phyloP scores from a whole-genome alignment of 176 grass and related monocot species.

The Aegilops longissima region DNA sequence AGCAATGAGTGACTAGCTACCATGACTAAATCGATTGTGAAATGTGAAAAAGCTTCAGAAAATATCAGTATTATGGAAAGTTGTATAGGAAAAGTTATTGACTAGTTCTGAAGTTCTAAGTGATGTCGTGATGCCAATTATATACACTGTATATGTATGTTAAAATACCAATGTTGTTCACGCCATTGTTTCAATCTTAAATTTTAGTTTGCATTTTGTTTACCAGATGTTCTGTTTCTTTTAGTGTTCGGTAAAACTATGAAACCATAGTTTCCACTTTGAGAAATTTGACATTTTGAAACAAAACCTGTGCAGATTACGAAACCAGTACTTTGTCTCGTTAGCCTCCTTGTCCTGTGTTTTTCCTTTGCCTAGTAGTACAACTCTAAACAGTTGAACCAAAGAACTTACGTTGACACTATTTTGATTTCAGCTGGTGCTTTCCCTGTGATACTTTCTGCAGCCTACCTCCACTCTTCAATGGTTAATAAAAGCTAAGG shows the following conservation, averaged over 20 bases:
- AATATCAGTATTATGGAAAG: not conserved
- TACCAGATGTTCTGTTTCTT: not conserved
- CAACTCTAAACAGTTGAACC: too few species aligned
- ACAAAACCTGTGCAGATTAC: not conserved
- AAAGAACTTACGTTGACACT: too few species aligned
- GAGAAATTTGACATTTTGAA: not conserved
- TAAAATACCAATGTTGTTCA: not conserved
- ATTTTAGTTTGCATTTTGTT: not conserved
- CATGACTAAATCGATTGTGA: not conserved
- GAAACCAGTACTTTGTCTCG: not conserved
- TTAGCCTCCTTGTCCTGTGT: too few species aligned
- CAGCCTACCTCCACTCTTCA: too few species aligned
- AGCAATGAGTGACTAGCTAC: not conserved
- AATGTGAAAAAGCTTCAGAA: not conserved
- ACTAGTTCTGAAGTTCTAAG: not conserved
- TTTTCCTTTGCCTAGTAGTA: too few species aligned
- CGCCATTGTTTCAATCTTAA: not conserved
- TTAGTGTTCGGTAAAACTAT: not conserved
- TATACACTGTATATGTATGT: not conserved
- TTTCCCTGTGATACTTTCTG: too few species aligned
- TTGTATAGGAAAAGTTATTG: not conserved
- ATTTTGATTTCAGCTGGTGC: too few species aligned
- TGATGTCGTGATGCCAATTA: not conserved
- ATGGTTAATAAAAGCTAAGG: too few species aligned
- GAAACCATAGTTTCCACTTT: not conserved